phyloP scores from a whole-genome alignment of 371 early-diverging fungal species.

The Chytridium lagenaria region DNA sequence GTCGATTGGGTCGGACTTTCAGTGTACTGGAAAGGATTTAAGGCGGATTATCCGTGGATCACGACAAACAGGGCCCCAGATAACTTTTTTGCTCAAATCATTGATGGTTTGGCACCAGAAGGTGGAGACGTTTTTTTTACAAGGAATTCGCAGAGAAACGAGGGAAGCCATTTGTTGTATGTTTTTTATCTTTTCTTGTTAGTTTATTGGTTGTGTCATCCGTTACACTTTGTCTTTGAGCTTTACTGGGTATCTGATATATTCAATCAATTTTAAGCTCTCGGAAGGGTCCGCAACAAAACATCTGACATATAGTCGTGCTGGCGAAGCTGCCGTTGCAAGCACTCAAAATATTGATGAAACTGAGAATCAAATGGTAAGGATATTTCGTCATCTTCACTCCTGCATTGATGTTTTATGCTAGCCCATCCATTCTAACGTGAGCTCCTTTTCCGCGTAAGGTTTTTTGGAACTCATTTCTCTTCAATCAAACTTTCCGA shows the following conservation, averaged over 20 bases:
- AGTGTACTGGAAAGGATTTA: slow-evolving; percentile 39
- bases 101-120: slow-evolving; percentile 24
- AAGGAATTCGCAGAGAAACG: slow-evolving; percentile 12
- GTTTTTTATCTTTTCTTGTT: background rate
- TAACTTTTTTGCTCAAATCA: slow-evolving; percentile 30
- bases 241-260: too few species aligned
- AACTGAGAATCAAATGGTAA: too few species aligned
- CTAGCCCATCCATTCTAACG: too few species aligned
- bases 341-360: too few species aligned
- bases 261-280: too few species aligned
- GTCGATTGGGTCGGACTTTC: slow-evolving; percentile 59
- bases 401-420: too few species aligned
- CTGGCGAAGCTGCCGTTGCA: too few species aligned
- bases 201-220: background rate
- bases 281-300: too few species aligned
- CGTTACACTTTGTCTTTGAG: too few species aligned
- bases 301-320: too few species aligned
- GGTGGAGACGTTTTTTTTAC: slow-evolving; percentile 22
- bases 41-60: slow-evolving; percentile 18
- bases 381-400: too few species aligned
- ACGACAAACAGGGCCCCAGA: slow-evolving; percentile 5
- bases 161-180: slow-evolving; percentile 24
- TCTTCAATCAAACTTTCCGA: slow-evolving; percentile 20
- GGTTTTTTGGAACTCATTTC: slow-evolving; percentile 20
- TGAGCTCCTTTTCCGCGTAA: too few species aligned